Percentiles rank a stretch among this genome's conserved stretches.
phyloP scores from a whole-genome alignment of 805 yeast genomes.

The Nakazawaea ernobii region DNA sequence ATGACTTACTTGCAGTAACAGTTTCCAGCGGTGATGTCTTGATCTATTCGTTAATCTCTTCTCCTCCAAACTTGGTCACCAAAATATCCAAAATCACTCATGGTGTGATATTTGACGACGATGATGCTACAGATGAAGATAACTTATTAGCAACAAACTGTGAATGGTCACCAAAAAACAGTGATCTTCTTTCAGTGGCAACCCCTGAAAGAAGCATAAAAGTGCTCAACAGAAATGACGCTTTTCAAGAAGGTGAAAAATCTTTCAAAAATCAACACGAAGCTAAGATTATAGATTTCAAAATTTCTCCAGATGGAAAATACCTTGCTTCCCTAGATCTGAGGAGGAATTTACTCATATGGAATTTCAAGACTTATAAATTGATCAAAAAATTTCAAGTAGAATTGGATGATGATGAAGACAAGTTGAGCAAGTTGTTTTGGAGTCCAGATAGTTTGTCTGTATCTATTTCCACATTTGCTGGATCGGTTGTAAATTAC shows the following conservation, averaged over 20 bases:
- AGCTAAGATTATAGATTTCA: slow-evolving; percentile 38
- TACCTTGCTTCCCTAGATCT: slow-evolving; percentile 53
- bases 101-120: slow-evolving; percentile 32
- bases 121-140: slow-evolving; percentile 27
- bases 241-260: slow-evolving; percentile 11
- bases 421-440: slow-evolving; percentile 7
- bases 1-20: slow-evolving; percentile 53
- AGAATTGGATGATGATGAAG: slow-evolving; percentile 25
- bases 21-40: slow-evolving; percentile 54
- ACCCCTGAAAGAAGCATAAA: slow-evolving; percentile 41
- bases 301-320: slow-evolving; percentile 58
- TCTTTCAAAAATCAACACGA: slow-evolving; percentile 15
- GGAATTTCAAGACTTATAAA: slow-evolving; percentile 41
- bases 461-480: slow-evolving; percentile 36
- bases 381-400: slow-evolving; percentile 26
- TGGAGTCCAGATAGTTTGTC: slow-evolving; percentile 15
- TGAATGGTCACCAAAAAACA: slow-evolving; percentile 62
- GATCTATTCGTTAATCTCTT: slow-evolving; percentile 50
- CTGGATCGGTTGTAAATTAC: slow-evolving; percentile 32
- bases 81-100: slow-evolving; percentile 36
- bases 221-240: slow-evolving; percentile 36
- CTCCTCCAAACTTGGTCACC: slow-evolving; percentile 45
- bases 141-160: slow-evolving; percentile 43
- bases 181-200: slow-evolving; percentile 66
- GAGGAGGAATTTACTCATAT: slow-evolving; percentile 47